A percentile compares a stretch with the other conserved stretches of the same genome.
phyloP scores from a whole-genome alignment of 176 grass and related monocot species.

The Phoenix dactylifera region DNA sequence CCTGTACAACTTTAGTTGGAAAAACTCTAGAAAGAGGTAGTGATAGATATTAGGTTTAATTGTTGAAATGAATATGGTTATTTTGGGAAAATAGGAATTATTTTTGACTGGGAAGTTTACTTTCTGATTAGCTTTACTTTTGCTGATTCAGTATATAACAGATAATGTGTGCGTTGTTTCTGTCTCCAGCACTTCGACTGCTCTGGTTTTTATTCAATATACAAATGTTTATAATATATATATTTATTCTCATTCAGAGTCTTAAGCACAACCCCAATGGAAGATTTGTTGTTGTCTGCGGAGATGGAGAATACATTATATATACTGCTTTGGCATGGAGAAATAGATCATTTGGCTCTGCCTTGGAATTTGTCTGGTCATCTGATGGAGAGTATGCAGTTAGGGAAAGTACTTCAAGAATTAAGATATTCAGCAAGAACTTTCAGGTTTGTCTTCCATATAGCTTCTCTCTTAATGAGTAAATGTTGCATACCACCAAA shows the following conservation, averaged over 20 bases:
- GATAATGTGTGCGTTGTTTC: too few relatives aligned
- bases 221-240: neutral
- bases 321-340: conserved; percentile 95
- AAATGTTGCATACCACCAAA: too few relatives aligned
- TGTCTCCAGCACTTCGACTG: too few relatives aligned
- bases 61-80: too few relatives aligned
- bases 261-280: conserved; percentile 98
- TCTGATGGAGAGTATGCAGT: conserved; percentile 88
- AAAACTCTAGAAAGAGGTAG: too few relatives aligned
- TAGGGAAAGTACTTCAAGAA: conserved; percentile 91
- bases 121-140: too few relatives aligned
- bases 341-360: conserved; percentile 96
- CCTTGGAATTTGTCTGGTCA: conserved; percentile 92
- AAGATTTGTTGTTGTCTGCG: conserved; percentile 91
- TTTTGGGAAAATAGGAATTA: too few relatives aligned
- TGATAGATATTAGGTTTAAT: too few relatives aligned
- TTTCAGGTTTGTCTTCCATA: conserved; percentile 53
- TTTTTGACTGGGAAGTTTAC: too few relatives aligned
- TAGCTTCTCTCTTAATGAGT: neutral
- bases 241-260: conserved; percentile 46
- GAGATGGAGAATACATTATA: conserved; percentile 98
- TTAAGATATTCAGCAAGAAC: conserved; percentile 82
- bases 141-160: too few relatives aligned
- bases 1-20: too few relatives aligned
- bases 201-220: too few relatives aligned